Base-by-base conservation (phyloP, 2,329 filamentous ascomycete species). In the Diaporthe helianthi region DNA sequence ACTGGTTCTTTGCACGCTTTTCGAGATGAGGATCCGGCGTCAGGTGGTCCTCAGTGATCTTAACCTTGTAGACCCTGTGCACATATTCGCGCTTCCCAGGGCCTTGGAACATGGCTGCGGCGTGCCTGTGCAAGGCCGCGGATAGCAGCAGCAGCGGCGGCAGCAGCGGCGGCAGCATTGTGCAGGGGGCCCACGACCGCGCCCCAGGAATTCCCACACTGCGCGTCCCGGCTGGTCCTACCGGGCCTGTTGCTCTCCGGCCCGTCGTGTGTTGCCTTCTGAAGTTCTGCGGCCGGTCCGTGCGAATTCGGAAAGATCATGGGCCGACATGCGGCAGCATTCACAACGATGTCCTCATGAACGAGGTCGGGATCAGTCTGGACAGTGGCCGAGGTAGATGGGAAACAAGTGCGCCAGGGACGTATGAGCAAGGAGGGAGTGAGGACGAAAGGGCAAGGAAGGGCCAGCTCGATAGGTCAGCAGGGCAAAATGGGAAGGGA, bases 181-280 rank as follows among this genome's bases (percentile, higher is more conserved):
- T 70, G 69, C 74, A 76, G 46, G 76, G 72, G 65, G 73, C 73
- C 68, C 74, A 76, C 52, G 73, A 70, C 73, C 74, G 75, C 52
- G 74, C 60, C 44, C 71, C 72, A 71, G 69, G 75, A 38, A 46
- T 38, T 38, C 22, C 46, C 44, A 61, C 60, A 41, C 65, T 61
- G 64, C 29, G 52, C 41, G 33, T 58, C 41, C 41, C 65, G 65
- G 52, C 41, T 49, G 10, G 26, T 24, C 17, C 17, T 67, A 47
- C 29, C 38, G 52, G 31, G n/a, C 19, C 17, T 38, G n/a, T 24
- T 38, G 52, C 33, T 38, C 31, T 29, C 17, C 36, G 29, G 2
- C 41, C 38, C 65, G 65, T 67, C 41, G n/a, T n/a, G 46, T 29
- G 41, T 55, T 49, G 65, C 52, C 33, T 49, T 67, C 1, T 58